Evolutionary conservation across 805 yeast species (phyloP).

Genomic region (Nakazawaea holstii): DNA sequence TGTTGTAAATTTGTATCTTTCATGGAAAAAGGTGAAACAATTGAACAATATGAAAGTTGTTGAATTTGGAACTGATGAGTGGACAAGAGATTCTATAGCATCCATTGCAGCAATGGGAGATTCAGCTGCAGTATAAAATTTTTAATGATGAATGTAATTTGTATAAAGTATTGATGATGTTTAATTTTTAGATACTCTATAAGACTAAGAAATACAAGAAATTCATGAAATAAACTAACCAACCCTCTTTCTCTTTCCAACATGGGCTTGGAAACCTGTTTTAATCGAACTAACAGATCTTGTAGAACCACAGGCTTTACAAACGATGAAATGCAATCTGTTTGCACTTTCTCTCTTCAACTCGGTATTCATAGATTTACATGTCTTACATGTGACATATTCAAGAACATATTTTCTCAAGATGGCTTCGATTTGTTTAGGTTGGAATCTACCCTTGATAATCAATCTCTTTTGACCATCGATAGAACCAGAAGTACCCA

Average conservation of each 20-base stretch:
- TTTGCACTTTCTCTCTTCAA: conserved; percentile 92
- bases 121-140: not conserved
- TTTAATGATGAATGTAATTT: too few relatives aligned
- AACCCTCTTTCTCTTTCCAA: conserved; percentile 80
- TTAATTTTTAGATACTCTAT: too few relatives aligned
- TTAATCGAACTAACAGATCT: conserved; percentile 96
- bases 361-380: conserved; percentile 96
- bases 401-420: conserved; percentile 94
- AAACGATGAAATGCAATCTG: conserved; percentile 94
- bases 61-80: conserved; percentile 7
- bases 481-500: conserved; percentile 99
- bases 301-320: conserved; percentile 97
- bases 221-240: not conserved
- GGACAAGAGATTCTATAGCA: conserved; percentile 1
- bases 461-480: conserved; percentile 97
- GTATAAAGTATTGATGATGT: too few relatives aligned
- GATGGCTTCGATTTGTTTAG: conserved; percentile 94
- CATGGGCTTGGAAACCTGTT: conserved; percentile 99
- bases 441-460: conserved; percentile 97
- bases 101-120: not conserved
- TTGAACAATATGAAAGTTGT: conserved; percentile 17
- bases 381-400: conserved; percentile 97
- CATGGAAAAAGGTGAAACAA: conserved; percentile 26
- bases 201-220: conserved; percentile 9
- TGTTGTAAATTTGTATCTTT: conserved; percentile 22